Conservation (phyloP, 2,329 filamentous ascomycete genomes). For the Diplocarpon mali region DNA sequence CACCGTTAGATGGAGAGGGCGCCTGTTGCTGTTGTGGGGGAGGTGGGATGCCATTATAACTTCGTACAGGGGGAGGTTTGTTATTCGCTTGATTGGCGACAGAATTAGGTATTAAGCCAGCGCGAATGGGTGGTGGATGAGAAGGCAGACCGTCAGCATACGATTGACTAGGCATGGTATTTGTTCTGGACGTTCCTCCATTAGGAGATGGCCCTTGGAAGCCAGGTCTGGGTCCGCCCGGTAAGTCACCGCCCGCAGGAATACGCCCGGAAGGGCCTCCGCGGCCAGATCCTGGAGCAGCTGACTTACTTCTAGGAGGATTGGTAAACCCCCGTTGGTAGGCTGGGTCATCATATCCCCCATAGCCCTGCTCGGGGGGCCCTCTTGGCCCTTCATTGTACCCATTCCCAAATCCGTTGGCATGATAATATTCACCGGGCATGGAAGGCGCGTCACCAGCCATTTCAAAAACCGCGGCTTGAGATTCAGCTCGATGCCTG, state of each 20-base stretch:
- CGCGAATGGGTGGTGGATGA: slow-evolving; percentile 52
- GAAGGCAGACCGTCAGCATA: slow-evolving; percentile 36
- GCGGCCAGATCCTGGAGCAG: slow-evolving; percentile 15
- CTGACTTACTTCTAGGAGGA: slow-evolving; percentile 22
- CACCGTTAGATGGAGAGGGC: neutral
- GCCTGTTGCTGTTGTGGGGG: slow-evolving; percentile 8
- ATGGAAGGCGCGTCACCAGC: slow-evolving; percentile 48
- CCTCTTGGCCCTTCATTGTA: slow-evolving; percentile 10
- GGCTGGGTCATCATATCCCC: slow-evolving; percentile 12
- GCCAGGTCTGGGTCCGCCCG: slow-evolving; percentile 12
- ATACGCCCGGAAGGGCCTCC: slow-evolving; percentile 8
- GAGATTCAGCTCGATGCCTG: slow-evolving; percentile 37
- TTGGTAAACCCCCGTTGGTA: slow-evolving; percentile 18
- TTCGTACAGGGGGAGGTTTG: slow-evolving; percentile 42
- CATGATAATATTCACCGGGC: slow-evolving; percentile 31
- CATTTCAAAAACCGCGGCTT: slow-evolving; percentile 66
- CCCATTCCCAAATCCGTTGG: slow-evolving; percentile 22
- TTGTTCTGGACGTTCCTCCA: slow-evolving; percentile 11
- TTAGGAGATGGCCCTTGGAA: slow-evolving; percentile 18
- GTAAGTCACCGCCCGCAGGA: slow-evolving; percentile 8
- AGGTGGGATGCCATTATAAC: slow-evolving; percentile 23
- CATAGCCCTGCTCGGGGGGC: slow-evolving; percentile 14
- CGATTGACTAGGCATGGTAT: slow-evolving; percentile 17
- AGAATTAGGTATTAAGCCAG: slow-evolving; percentile 50
- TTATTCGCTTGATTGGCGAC: slow-evolving; percentile 41